Base-by-base conservation (phyloP, 306 rosid genomes). In the Gynostemma pentaphyllum region DNA sequence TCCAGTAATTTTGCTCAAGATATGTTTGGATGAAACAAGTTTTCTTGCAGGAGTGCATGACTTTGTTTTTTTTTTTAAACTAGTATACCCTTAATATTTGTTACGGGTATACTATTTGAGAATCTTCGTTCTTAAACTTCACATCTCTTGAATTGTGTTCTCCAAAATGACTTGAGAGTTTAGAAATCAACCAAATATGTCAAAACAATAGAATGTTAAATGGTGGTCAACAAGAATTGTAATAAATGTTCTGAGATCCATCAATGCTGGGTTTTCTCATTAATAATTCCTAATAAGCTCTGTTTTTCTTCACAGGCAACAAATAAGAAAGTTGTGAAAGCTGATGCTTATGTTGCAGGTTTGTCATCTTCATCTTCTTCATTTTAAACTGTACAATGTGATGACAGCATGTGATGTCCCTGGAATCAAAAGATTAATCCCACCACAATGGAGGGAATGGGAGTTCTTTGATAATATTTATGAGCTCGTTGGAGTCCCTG, bases 271-370 rank as follows among this genome's bases (percentile, higher is more conserved):
- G 59, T 30, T n/a, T n/a, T 41, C 41, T 60, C 32, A 57, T 66
- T 42, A 27, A 69, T 50, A 64, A 68, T 57, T 53, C 39, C 64
- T 62, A 24, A 27, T 29, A 40, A 44, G 22, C 14, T 47, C 54
- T 60, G 21, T 52, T 70, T 75, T 62, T n/a, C n/a, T 51, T 63
- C 49, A 29, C 78, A 92, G 99, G 96, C 99, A 47, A 92, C 96
- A 44, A 83, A 69, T 46, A 86, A 88, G 74, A 75, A 88, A 79
- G 72, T 70, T 59, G 96, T 88, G 76, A 83, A 75, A 76, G 99
- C 99, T 16, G 96, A 92, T 70, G 99, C 94, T 52, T 92, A 88
- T 67, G 85, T 92, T 74, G 99, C 99, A 62, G 99, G 99, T 92
- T 67, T 73, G 65, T 42, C 46, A 60, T 62, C 7, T 37, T 69